Percentiles rank a stretch among this genome's conserved stretches.
phyloP scores from a whole-genome alignment of 2,329 filamentous ascomycete species.

The Ilyonectria robusta region DNA sequence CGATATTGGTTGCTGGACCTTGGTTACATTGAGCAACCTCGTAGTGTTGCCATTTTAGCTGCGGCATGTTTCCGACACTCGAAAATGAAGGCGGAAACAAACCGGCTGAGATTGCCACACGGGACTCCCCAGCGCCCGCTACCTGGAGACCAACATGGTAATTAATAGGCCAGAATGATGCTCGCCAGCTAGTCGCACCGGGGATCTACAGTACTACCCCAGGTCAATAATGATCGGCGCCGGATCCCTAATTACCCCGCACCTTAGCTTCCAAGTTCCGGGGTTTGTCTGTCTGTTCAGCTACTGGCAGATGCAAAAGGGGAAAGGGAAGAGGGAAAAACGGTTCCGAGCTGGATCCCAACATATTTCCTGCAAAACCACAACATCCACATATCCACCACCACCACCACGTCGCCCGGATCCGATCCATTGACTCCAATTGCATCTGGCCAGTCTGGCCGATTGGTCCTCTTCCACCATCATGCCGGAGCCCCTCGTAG shows the following conservation, averaged over 20 bases:
- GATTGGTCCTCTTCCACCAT: not conserved
- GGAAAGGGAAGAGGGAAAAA: not conserved
- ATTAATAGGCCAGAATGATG: too few species aligned
- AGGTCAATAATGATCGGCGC: not conserved
- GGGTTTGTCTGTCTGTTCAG: not conserved
- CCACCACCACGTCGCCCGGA: not conserved
- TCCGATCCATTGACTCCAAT: not conserved
- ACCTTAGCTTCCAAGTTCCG: not conserved
- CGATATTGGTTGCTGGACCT: not conserved
- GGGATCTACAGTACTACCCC: too few species aligned
- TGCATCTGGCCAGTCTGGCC: not conserved
- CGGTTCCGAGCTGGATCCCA: slow-evolving; percentile 1
- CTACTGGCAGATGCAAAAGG: not conserved
- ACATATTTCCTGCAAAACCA: not conserved
- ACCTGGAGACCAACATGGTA: too few species aligned
- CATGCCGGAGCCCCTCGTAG: slow-evolving; percentile 39
- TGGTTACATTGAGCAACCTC: not conserved
- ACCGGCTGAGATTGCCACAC: too few species aligned
- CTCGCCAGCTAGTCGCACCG: too few species aligned
- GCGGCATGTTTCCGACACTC: too few species aligned
- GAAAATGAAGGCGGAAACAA: not conserved
- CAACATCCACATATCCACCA: not conserved
- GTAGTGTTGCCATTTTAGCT: not conserved
- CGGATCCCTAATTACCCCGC: slow-evolving; percentile 11
- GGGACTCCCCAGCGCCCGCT: too few species aligned